Conservation (phyloP, 2,329 filamentous ascomycete species). For the Periconia sp. region DNA sequence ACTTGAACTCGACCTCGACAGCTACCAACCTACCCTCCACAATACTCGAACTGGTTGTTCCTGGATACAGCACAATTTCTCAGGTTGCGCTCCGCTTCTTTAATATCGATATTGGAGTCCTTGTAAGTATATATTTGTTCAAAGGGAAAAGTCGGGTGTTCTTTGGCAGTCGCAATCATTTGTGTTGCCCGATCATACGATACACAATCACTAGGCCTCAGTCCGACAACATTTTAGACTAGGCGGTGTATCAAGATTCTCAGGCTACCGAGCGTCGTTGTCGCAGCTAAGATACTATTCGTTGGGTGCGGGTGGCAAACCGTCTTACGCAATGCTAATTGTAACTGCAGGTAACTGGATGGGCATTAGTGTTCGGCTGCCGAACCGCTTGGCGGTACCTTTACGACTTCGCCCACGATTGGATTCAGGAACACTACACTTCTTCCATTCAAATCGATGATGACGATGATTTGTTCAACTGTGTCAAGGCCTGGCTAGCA, state of each 20-base stretch:
- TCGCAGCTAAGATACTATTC: neutral
- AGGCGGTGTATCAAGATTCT: neutral
- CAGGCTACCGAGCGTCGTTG: neutral
- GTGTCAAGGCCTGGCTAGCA: slow-evolving; percentile 48
- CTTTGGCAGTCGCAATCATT: neutral
- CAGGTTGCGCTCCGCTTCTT: slow-evolving; percentile 45
- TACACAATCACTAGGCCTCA: neutral
- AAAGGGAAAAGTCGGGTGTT: neutral
- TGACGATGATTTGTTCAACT: slow-evolving; percentile 47
- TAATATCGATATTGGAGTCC: slow-evolving; percentile 52
- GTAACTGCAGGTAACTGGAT: neutral
- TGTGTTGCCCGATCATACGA: neutral
- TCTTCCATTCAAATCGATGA: slow-evolving; percentile 49
- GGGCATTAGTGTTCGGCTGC: neutral
- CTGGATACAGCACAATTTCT: slow-evolving; percentile 53
- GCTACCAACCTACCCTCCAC: slow-evolving; percentile 45
- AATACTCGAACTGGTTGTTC: slow-evolving; percentile 54
- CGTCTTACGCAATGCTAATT: neutral
- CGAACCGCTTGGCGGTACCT: neutral
- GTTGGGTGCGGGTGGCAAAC: neutral
- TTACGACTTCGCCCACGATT: slow-evolving; percentile 22
- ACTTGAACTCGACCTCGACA: slow-evolving; percentile 19
- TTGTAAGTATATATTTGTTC: slow-evolving; percentile 30
- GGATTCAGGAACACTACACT: slow-evolving; percentile 43
- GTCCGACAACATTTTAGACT: too few species aligned